phyloP scores from a whole-genome alignment of 177 flowering plant species.

The Vitis hybrid region DNA sequence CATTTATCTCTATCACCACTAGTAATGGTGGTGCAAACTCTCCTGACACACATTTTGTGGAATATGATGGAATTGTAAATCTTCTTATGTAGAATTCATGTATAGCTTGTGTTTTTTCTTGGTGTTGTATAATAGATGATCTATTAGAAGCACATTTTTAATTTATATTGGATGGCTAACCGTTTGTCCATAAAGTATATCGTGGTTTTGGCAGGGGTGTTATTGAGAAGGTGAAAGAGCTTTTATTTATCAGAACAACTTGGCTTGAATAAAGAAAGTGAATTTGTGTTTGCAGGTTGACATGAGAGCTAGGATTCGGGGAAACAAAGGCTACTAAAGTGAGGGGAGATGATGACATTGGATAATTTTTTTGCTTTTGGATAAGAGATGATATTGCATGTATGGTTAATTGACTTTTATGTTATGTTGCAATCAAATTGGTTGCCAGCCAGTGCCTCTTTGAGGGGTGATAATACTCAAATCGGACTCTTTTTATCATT shows the following conservation, averaged over 20 bases:
- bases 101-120: too few relatives aligned
- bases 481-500: too few relatives aligned
- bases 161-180: neutral
- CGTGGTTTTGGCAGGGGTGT: neutral
- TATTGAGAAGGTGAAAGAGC: too few relatives aligned
- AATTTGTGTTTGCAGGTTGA: neutral
- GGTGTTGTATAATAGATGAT: too few relatives aligned
- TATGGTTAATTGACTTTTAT: neutral
- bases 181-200: neutral
- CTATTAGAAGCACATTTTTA: neutral
- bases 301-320: constrained; percentile 5
- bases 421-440: too few relatives aligned
- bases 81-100: too few relatives aligned
- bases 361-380: neutral
- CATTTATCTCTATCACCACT: too few relatives aligned
- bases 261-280: neutral
- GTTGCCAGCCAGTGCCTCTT: too few relatives aligned
- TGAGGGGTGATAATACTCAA: too few relatives aligned
- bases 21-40: too few relatives aligned
- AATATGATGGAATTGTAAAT: too few relatives aligned
- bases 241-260: neutral
- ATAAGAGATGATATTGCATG: neutral
- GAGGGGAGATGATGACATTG: neutral
- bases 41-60: too few relatives aligned
- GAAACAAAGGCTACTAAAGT: constrained; percentile 3